phyloP scores from a whole-genome alignment of 257 asterid genomes.

The Striga asiatica region DNA sequence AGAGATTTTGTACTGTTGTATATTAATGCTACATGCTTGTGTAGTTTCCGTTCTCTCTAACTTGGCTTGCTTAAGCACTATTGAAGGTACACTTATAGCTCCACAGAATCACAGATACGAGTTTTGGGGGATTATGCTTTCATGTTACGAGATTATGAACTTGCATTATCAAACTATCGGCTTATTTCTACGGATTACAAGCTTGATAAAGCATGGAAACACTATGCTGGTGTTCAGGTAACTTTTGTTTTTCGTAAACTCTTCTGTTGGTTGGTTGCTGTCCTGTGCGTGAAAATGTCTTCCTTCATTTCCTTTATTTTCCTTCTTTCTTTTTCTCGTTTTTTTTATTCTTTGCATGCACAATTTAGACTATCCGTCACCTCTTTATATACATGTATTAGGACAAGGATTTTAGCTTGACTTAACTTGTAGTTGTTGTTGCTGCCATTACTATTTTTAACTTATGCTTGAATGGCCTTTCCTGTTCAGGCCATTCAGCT shows the following conservation, averaged over 20 bases:
- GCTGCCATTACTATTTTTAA: background rate
- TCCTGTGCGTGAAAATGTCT: background rate
- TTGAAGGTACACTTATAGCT: constrained; percentile 88
- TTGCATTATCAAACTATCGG: constrained; percentile 92
- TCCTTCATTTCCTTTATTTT: background rate
- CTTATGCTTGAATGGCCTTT: background rate
- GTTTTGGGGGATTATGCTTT: constrained; percentile 93
- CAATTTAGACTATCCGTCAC: background rate
- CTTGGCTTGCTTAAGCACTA: constrained; percentile 26
- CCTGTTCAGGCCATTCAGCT: background rate
- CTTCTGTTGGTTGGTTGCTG: constrained; percentile 18
- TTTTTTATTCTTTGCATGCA: background rate
- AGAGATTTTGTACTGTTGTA: constrained; percentile 15
- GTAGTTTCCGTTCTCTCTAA: constrained; percentile 20
- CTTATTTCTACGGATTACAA: constrained; percentile 86
- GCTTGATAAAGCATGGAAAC: constrained; percentile 98
- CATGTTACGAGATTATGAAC: constrained; percentile 96
- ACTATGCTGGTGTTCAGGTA: constrained; percentile 96
- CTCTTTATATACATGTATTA: background rate
- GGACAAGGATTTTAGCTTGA: background rate
- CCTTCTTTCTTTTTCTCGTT: background rate
- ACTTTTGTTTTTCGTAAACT: background rate
- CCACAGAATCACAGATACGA: constrained; percentile 92
- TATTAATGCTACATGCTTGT: constrained; percentile 17
- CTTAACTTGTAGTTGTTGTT: background rate